These are phyloP conservation scores for Luffa acutangula DNA, from an alignment of 306 rosid species.

Conservation along the genomic window DNA sequence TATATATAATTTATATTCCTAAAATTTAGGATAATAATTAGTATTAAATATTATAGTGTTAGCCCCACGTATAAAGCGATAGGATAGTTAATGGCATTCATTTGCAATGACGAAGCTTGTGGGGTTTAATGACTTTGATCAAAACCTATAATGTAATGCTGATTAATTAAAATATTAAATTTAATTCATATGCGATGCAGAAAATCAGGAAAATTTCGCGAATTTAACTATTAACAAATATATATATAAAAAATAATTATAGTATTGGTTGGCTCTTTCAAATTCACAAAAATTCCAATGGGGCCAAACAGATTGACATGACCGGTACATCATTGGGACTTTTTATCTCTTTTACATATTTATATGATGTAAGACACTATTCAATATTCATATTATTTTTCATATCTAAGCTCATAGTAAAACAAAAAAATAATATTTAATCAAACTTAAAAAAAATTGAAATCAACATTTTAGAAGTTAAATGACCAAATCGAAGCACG, in stretches of 20 bases:
- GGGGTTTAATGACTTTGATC: neutral
- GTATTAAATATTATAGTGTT: neutral
- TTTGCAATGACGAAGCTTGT: neutral
- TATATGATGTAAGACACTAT: neutral
- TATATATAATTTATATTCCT: neutral
- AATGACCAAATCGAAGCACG: no score
- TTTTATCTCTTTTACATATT: neutral
- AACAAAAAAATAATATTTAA: no score
- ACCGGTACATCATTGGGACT: neutral
- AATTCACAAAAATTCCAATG: neutral
- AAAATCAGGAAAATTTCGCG: neutral
- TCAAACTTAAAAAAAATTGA: no score
- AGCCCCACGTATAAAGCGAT: neutral
- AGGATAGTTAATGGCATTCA: neutral
- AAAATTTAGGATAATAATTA: neutral
- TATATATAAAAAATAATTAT: neutral
- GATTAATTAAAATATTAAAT: neutral
- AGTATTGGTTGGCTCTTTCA: neutral
- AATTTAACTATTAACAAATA: neutral
- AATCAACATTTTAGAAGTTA: no score
- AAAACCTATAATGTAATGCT: neutral
- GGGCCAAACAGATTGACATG: neutral
- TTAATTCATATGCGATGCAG: neutral
- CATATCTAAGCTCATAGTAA: neutral
- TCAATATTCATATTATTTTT: neutral